phyloP scores from a whole-genome alignment of 208 protist genomes.

The Acanthamoeba pearcei region DNA sequence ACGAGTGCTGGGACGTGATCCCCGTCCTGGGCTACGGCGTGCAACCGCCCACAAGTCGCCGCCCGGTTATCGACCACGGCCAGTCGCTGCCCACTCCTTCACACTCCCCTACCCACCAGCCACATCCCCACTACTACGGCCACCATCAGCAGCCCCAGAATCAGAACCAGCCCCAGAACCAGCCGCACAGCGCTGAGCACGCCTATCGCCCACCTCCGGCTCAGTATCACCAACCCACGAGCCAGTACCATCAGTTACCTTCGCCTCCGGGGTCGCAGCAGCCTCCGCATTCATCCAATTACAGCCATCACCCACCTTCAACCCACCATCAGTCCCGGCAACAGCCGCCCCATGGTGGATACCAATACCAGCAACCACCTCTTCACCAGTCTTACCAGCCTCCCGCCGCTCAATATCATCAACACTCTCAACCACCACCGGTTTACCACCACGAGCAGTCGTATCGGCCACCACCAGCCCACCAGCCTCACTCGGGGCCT shows the following conservation, averaged over 20 bases:
- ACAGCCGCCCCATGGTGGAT: background rate
- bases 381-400: background rate
- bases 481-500: background rate
- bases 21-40: background rate
- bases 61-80: background rate
- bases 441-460: background rate
- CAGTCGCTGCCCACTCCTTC: background rate
- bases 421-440: background rate
- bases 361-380: background rate
- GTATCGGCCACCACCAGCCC: background rate
- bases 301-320: too few species aligned
- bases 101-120: background rate
- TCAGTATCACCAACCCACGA: too few species aligned
- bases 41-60: background rate
- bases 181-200: too few species aligned
- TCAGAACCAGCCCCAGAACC: too few species aligned
- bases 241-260: too few species aligned
- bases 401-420: background rate
- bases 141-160: background rate
- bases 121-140: background rate
- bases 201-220: too few species aligned
- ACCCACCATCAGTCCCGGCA: too few species aligned
- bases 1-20: constrained; percentile 25
- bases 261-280: too few species aligned
- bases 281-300: too few species aligned